A percentile compares a stretch with the other conserved stretches of the same genome.
These are phyloP conservation scores for Alternaria panax DNA, from an alignment of 2,329 filamentous ascomycete species.

Conservation along the genomic window DNA sequence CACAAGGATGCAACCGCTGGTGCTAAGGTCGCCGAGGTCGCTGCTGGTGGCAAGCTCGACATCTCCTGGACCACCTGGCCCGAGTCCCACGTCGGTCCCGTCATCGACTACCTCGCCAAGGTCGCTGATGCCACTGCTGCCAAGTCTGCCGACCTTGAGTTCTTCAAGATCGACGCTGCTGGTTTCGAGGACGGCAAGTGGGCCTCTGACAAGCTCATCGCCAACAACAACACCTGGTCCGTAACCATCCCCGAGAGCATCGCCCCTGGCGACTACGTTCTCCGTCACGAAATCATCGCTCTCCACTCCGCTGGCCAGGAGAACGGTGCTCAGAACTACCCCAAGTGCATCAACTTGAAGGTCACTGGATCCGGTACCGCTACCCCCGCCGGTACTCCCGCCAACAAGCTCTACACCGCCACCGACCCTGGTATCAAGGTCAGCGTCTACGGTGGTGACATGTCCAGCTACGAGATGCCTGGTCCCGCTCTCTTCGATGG, in stretches of 20 bases:
- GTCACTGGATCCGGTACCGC: constrained; percentile 63
- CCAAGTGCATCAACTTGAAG: constrained; percentile 53
- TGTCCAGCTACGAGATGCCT: constrained; percentile 58
- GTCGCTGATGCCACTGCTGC: constrained; percentile 62
- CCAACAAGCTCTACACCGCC: constrained; percentile 64
- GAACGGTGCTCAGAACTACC: constrained; percentile 57
- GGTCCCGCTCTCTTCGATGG: constrained; percentile 54
- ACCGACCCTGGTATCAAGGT: constrained; percentile 65
- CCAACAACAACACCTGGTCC: constrained; percentile 56
- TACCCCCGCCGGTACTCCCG: constrained; percentile 52
- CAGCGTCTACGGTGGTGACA: constrained; percentile 62
- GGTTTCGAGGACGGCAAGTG: constrained; percentile 63
- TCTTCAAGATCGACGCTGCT: constrained; percentile 68
- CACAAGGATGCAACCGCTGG: constrained; percentile 64
- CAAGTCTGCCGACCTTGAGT: constrained; percentile 62
- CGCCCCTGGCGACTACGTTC: constrained; percentile 64
- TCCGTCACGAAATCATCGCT: constrained; percentile 67
- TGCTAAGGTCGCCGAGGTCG: constrained; percentile 59
- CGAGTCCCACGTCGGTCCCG: constrained; percentile 68
- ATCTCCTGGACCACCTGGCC: constrained; percentile 73
- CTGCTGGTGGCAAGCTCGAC: constrained; percentile 65
- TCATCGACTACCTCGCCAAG: constrained; percentile 69
- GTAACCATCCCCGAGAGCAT: constrained; percentile 62
- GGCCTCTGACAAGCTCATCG: constrained; percentile 63
- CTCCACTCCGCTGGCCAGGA: constrained; percentile 61